Conservation (phyloP, 352 stramenopile genomes). For the Phytophthora litchii region DNA sequence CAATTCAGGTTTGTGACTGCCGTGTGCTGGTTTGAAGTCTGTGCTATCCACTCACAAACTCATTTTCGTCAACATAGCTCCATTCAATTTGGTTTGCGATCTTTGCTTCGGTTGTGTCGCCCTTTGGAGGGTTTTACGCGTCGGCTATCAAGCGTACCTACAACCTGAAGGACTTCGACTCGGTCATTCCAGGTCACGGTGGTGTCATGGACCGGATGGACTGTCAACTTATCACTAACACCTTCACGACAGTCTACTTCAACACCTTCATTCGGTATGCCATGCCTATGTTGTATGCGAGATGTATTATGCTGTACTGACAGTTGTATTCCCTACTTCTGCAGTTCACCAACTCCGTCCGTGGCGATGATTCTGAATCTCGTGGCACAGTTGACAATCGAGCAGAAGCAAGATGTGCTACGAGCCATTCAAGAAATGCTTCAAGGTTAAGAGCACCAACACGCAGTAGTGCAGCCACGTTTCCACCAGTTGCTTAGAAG, state of each 20-base stretch:
- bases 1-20: constrained; percentile 71
- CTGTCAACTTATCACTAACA: constrained; percentile 95
- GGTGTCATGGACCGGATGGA: constrained; percentile 98
- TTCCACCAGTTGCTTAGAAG: constrained; percentile 20
- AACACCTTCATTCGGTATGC: constrained; percentile 95
- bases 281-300: background rate
- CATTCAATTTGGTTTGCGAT: constrained; percentile 97
- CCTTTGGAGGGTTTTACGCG: constrained; percentile 99
- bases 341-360: constrained; percentile 65
- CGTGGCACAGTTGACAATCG: constrained; percentile 60
- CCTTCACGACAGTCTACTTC: constrained; percentile 98
- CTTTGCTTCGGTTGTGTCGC: constrained; percentile 98
- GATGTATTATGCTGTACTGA: background rate
- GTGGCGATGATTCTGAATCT: constrained; percentile 80
- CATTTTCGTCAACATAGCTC: constrained; percentile 58
- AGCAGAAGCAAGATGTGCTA: constrained; percentile 77
- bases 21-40: background rate
- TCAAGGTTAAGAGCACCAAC: constrained; percentile 35
- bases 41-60: background rate
- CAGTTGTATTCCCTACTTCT: background rate
- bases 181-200: constrained; percentile 97
- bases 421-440: constrained; percentile 69
- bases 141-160: constrained; percentile 99
- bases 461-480: constrained; percentile 8
- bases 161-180: constrained; percentile 99